Evolutionary conservation across 768 basidiomycete genomes (phyloP).

Genomic region (Hericium coralloides): DNA sequence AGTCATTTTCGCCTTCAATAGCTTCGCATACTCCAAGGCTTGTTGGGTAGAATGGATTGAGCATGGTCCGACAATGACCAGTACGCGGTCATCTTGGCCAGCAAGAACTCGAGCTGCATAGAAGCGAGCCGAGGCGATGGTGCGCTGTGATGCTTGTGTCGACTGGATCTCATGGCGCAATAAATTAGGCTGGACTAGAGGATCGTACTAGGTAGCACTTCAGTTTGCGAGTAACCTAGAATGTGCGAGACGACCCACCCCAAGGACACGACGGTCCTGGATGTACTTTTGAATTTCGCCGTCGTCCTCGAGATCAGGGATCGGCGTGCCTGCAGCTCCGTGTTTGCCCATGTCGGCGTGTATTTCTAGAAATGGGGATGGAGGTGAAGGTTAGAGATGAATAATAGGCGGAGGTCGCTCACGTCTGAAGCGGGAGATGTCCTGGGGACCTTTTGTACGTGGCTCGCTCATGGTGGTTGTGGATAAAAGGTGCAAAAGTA

Average conservation of each 20-base stretch:
- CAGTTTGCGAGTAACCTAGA: background rate
- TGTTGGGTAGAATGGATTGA: constrained; percentile 87
- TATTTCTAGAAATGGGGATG: background rate
- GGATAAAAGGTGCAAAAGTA: background rate
- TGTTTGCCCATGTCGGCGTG: background rate
- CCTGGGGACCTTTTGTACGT: background rate
- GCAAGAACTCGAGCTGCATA: constrained; percentile 71
- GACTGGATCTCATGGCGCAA: constrained; percentile 82
- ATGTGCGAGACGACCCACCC: constrained; percentile 37
- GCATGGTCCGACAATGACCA: constrained; percentile 94
- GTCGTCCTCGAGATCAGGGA: constrained; percentile 59
- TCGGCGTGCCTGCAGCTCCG: constrained; percentile 30
- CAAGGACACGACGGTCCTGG: constrained; percentile 73
- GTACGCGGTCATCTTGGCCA: constrained; percentile 75
- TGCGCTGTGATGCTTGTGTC: constrained; percentile 52
- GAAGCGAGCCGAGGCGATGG: constrained; percentile 75
- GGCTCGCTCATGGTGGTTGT: background rate
- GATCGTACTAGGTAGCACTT: constrained; percentile 66
- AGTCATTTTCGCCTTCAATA: constrained; percentile 58
- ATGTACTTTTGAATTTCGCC: constrained; percentile 63
- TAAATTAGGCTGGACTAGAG: constrained; percentile 88
- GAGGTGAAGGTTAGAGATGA: background rate
- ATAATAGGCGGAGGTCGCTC: background rate
- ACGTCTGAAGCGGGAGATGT: constrained; percentile 7
- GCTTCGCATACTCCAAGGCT: constrained; percentile 74